Conservation (phyloP, 192 early-diverging fungal species). For the Chytriomyces sp. region DNA sequence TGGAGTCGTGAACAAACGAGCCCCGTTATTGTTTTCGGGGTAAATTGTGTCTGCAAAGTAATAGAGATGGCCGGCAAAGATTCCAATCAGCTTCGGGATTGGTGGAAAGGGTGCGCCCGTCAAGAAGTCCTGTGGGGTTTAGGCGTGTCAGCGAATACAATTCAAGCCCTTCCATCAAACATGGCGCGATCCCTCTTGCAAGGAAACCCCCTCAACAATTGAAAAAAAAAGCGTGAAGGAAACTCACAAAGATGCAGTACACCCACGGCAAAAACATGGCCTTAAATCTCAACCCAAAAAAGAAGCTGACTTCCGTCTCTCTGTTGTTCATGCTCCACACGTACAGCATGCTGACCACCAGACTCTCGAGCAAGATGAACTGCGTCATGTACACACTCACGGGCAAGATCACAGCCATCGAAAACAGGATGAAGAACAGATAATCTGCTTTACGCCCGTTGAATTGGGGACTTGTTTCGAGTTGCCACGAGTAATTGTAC, state of each 20-base stretch:
- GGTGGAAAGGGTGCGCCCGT: slow-evolving; percentile 48
- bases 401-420: slow-evolving; percentile 47
- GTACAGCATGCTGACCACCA: slow-evolving; percentile 71
- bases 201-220: too few relatives aligned
- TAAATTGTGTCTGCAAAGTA: slow-evolving; percentile 74
- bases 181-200: neutral
- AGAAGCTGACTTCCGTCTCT: slow-evolving; percentile 65
- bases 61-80: slow-evolving; percentile 72
- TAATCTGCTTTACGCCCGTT: slow-evolving; percentile 77
- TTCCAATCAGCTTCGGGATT: slow-evolving; percentile 66
- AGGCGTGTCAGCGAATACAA: neutral
- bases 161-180: neutral
- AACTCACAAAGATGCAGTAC: slow-evolving; percentile 54
- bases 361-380: slow-evolving; percentile 50
- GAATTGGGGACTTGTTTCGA: slow-evolving; percentile 71
- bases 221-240: neutral
- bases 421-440: slow-evolving; percentile 74
- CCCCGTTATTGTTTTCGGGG: slow-evolving; percentile 65
- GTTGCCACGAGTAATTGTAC: slow-evolving; percentile 69
- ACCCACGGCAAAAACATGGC: slow-evolving; percentile 81
- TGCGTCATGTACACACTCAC: slow-evolving; percentile 29
- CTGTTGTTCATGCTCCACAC: slow-evolving; percentile 75
- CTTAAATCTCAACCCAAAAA: slow-evolving; percentile 77
- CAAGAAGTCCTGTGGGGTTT: slow-evolving; percentile 52
- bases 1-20: slow-evolving; percentile 71